Conservation (phyloP, 495 filamentous ascomycete genomes). For the Hypoxylon lienhwacheense region DNA sequence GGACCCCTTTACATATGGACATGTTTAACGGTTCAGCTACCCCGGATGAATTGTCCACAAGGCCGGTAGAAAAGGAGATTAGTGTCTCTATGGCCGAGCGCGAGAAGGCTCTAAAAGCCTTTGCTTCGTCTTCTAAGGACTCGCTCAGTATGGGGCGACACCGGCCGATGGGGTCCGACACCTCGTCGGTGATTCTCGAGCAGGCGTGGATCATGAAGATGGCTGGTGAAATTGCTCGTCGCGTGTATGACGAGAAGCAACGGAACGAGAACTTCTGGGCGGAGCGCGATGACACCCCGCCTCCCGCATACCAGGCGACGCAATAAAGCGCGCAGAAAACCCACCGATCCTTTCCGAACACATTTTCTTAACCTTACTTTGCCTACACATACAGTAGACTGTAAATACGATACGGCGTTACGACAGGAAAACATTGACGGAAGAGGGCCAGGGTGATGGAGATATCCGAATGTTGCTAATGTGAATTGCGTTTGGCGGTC, state of each 20-base stretch:
- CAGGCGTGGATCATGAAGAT: constrained; percentile 90
- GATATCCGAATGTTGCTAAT: constrained; percentile 36
- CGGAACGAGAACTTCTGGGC: constrained; percentile 51
- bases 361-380: constrained; percentile 38
- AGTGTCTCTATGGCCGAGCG: constrained; percentile 23
- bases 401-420: constrained; percentile 38
- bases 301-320: constrained; percentile 62
- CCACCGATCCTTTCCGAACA: constrained; percentile 6
- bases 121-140: constrained; percentile 37
- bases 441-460: constrained; percentile 15
- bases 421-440: constrained; percentile 11
- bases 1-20: constrained; percentile 39
- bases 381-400: constrained; percentile 32
- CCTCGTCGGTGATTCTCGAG: constrained; percentile 66
- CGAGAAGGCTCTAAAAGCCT: constrained; percentile 42
- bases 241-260: constrained; percentile 69
- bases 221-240: constrained; percentile 83
- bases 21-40: constrained; percentile 24
- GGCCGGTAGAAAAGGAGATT: constrained; percentile 17
- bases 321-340: constrained; percentile 28
- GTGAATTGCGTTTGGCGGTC: constrained; percentile 26
- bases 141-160: constrained; percentile 39
- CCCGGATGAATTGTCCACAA: constrained; percentile 9
- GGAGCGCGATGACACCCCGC: constrained; percentile 58
- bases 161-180: constrained; percentile 42